Evolutionary conservation across 495 filamentous ascomycete genomes (phyloP).

Genomic region (Bryoglossum gracile): DNA sequence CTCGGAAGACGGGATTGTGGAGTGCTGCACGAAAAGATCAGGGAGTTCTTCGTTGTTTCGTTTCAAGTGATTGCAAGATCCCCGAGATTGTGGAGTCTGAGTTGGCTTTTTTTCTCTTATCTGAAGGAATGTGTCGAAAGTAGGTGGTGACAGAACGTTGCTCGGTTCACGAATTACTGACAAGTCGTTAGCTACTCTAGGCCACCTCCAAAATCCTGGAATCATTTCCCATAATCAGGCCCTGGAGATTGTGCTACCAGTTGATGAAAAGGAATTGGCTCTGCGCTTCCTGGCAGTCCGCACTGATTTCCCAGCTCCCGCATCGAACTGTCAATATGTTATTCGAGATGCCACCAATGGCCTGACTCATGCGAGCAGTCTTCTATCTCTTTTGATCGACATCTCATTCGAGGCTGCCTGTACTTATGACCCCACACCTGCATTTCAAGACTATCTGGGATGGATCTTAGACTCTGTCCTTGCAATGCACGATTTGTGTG

Average conservation of each 20-base stretch:
- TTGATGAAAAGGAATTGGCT: constrained; percentile 2
- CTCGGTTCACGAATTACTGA: too few species aligned
- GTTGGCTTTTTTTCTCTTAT: constrained; percentile 35
- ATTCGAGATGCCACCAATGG: constrained; percentile 6
- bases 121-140: constrained; percentile 28
- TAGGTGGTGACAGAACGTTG: too few species aligned
- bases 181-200: constrained; percentile 14
- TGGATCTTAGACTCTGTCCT: constrained; percentile 26
- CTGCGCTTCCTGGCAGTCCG: neutral
- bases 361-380: constrained; percentile 23
- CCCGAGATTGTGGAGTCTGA: constrained; percentile 38
- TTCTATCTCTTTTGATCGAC: constrained; percentile 30
- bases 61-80: constrained; percentile 32
- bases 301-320: neutral
- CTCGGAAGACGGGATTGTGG: constrained; percentile 40
- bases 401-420: constrained; percentile 20
- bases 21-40: constrained; percentile 38
- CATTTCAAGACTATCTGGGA: constrained; percentile 23
- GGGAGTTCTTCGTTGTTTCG: constrained; percentile 41
- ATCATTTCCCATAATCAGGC: constrained; percentile 6
- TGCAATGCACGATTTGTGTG: constrained; percentile 14
- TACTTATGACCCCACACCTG: constrained; percentile 18
- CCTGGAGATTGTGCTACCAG: constrained; percentile 3
- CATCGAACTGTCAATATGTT: constrained; percentile 10
- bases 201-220: constrained; percentile 13